Percentiles rank a stretch among this genome's conserved stretches.
Conservation (phyloP, 306 rosid genomes). For the Carpinus viminea region DNA sequence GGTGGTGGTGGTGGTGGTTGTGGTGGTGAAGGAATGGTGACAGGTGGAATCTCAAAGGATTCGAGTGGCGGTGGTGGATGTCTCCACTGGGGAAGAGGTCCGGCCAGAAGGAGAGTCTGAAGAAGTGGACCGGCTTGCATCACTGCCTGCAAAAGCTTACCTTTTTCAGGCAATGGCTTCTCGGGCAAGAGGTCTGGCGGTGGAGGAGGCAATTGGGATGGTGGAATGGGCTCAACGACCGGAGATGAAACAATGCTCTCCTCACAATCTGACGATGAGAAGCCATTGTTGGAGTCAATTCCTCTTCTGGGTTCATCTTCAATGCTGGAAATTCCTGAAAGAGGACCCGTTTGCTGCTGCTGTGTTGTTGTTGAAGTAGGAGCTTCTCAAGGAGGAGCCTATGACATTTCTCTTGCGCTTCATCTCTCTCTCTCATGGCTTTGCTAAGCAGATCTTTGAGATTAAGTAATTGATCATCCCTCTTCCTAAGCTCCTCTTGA, state of each 20-base stretch:
- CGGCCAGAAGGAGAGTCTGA: conserved; percentile 83
- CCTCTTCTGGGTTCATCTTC: conserved; percentile 88
- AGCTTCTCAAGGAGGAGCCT: conserved; percentile 63
- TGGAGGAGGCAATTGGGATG: conserved; percentile 36
- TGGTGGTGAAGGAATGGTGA: conserved; percentile 69
- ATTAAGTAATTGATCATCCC: conserved; percentile 66
- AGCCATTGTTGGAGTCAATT: conserved; percentile 74
- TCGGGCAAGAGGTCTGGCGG: conserved; percentile 45
- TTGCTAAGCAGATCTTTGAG: conserved; percentile 70
- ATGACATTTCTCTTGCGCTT: conserved; percentile 69
- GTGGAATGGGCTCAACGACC: conserved; percentile 56
- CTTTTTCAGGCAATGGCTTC: conserved; percentile 89
- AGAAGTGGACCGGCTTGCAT: conserved; percentile 98
- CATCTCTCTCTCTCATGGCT: conserved; percentile 77
- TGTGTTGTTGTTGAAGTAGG: conserved; percentile 42
- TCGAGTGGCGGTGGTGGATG: conserved; percentile 98
- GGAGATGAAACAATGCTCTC: conserved; percentile 98
- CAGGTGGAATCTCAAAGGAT: conserved; percentile 87
- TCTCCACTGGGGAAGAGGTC: conserved; percentile 99
- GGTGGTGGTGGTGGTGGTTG: conserved; percentile 37
- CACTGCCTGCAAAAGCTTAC: conserved; percentile 93
- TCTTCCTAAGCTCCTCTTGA: conserved; percentile 79
- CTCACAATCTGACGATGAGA: conserved; percentile 90
- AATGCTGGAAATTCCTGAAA: conserved; percentile 88
- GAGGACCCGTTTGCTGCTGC: conserved; percentile 53